Base-by-base conservation (phyloP, 108 stramenopile species). In the Parietichytrium sp. region DNA sequence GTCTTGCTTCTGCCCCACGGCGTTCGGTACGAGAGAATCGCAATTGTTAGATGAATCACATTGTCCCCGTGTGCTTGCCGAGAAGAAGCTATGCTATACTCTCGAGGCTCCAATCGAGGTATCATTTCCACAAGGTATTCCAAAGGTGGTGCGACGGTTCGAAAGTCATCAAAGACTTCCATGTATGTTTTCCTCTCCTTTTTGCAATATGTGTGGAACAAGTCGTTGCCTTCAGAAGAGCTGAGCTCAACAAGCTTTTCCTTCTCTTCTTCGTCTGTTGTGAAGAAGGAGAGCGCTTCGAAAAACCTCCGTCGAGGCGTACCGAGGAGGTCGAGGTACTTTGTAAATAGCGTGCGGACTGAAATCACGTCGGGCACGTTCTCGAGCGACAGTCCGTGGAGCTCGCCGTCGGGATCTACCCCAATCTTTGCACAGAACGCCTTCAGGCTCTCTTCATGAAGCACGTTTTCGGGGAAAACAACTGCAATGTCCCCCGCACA, bases 241-340 rank as follows among this genome's bases (percentile, higher is more conserved):
- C 49, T 4, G 12, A 84, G 47, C 54, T 84, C 83, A 10, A 16
- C 79, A 12, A 80, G 25, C 38, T 84, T 84, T 78, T 84, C 83
- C n/a, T 77, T 78, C 47, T 84, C 61, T 27, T 84, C 83, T 27
- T 79, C 79, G 52, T 84, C 83, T 20, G 50, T 7, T 7, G 83
- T 42, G 45, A 84, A 84, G 79, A 84, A 81, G 30, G 52, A 36
- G 27, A 84, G 83, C 38, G 77, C 52, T 16, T 53, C 83, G 20
- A 84, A 53, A 8, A 53, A 77, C 4, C 53, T 13, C 38, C 83
- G 79, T 16, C 30, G 10, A 10, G 83, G 83, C 36, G 27, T 80
- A 3, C 80, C 83, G 16, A 48, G 29, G 7, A 84, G 10, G 72
- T 84, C 83, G 3, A 84, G 53, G 79, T 80, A 72, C 6, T 47